Evolutionary conservation across 1,284 basidiomycete genomes (phyloP).

Genomic region (Rhodotorula sp.): DNA sequence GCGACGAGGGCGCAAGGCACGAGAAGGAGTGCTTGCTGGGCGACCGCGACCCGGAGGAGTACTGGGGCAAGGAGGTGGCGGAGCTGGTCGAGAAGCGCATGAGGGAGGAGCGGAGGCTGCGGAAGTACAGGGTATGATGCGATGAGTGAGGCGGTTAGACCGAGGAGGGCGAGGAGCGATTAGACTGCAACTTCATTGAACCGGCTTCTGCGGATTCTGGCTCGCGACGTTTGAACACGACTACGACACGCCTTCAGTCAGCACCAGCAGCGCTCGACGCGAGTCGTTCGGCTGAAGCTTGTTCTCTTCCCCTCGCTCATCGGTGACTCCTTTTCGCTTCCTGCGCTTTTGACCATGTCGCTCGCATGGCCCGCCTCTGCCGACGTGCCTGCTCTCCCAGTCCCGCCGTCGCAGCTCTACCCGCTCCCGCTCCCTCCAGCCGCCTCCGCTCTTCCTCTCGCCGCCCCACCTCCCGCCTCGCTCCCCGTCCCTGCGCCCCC

Average conservation of each 20-base stretch:
- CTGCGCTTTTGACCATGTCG: not conserved
- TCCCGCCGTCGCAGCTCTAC: not conserved
- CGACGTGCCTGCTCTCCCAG: not conserved
- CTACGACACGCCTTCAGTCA: too few species aligned
- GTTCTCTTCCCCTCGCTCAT: not conserved
- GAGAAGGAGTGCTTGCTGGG: slow-evolving; percentile 41
- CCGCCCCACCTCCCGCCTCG: not conserved
- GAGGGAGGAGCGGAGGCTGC: slow-evolving; percentile 37
- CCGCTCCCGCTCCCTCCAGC: not conserved
- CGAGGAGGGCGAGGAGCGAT: too few species aligned
- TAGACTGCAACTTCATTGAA: not conserved
- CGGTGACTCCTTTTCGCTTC: not conserved
- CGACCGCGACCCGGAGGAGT: slow-evolving; percentile 36
- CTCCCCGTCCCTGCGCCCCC: not conserved
- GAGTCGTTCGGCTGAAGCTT: too few species aligned
- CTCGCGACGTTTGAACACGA: not conserved
- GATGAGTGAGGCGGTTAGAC: too few species aligned
- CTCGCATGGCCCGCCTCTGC: not conserved
- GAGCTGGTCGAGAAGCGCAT: slow-evolving; percentile 38
- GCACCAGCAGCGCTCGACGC: not conserved
- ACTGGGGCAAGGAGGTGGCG: slow-evolving; percentile 45
- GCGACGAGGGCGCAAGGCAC: slow-evolving; percentile 64
- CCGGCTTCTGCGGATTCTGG: too few species aligned
- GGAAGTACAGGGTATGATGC: slow-evolving; percentile 26
- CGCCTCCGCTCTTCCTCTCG: not conserved